phyloP scores from a whole-genome alignment of 345 rosid genomes.

The Draba incana region DNA sequence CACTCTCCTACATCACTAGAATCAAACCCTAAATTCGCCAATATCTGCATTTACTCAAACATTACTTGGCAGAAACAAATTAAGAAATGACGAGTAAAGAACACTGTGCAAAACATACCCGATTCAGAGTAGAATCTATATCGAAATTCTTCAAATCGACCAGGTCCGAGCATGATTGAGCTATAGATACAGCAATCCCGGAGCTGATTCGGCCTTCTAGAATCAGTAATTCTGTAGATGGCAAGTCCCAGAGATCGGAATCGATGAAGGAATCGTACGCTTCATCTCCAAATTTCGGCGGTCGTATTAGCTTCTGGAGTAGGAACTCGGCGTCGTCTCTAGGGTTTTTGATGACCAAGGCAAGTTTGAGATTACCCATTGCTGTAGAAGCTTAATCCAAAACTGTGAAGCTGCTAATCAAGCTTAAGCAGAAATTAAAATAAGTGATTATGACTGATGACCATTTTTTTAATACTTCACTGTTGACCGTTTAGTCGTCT shows the following conservation, averaged over 20 bases:
- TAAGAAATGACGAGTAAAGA: neutral
- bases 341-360: constrained; percentile 51
- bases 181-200: constrained; percentile 32
- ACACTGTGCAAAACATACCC: constrained; percentile 39
- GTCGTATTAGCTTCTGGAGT: constrained; percentile 63
- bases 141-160: constrained; percentile 51
- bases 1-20: constrained; percentile 56
- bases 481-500: too few species aligned
- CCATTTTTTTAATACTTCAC: too few species aligned
- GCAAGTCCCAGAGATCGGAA: constrained; percentile 89
- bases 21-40: constrained; percentile 54
- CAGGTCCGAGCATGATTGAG: constrained; percentile 45
- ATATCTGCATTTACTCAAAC: constrained; percentile 45
- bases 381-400: neutral
- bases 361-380: constrained; percentile 59
- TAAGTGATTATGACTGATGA: too few species aligned
- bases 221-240: constrained; percentile 49
- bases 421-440: too few species aligned
- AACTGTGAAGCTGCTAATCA: too few species aligned
- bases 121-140: constrained; percentile 46
- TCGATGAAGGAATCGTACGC: constrained; percentile 71
- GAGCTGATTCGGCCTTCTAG: constrained; percentile 38
- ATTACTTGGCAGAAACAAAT: constrained; percentile 5
- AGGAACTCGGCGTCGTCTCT: constrained; percentile 50
- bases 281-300: constrained; percentile 57